Base-by-base conservation (phyloP, 345 rosid genomes). In the Eutrema yunnanense region DNA sequence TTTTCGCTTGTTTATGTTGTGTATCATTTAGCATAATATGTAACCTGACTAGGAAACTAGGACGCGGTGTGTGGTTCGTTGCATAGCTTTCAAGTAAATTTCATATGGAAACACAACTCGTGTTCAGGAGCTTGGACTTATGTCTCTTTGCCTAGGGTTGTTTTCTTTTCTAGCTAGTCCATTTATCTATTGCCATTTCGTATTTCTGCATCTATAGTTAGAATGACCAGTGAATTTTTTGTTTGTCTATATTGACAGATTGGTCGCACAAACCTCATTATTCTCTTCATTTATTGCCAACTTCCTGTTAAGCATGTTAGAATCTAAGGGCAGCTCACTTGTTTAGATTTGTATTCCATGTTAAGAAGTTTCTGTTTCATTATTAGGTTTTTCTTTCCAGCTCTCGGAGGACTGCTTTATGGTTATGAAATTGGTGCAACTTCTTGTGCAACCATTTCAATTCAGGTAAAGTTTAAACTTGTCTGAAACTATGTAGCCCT, bases 381-480 rank as follows among this genome's bases (percentile, higher is more conserved):
- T 79, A 78, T 60, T 85, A 93, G 98, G 78, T 93, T 93, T 82
- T 73, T 93, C 6, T 93, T 93, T 82, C 98, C 98, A 14, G 98
- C 98, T 73, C 86, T 93, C n/a, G 98, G 98, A 62, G 98, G 98
- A 59, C 79, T 90, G 34, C 84, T 93, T 27, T 93, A 90, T 81
- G 97, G 98, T 62, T 93, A 93, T 72, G 98, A 93, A 77, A 93
- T 93, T 70, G 96, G 98, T 53, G 73, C 97, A 73, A 93, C 98
- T 6, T 93, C 98, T n/a, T 90, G 94, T 77, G 98, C 98, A 44
- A 88, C 90, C 59, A 87, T 93, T 78, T 82, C 92, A 43, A 72
- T 93, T 37, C 80, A 89, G 92, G 98, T 90, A 46, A 47, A 61
- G 33, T 61, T 65, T 47, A 29, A 57, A 38, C 43, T 69, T 33